Evolutionary conservation across 1,284 basidiomycete genomes (phyloP), one percentile per base, ranked within the genome.

Genomic region (Farysia itapuensis): DNA sequence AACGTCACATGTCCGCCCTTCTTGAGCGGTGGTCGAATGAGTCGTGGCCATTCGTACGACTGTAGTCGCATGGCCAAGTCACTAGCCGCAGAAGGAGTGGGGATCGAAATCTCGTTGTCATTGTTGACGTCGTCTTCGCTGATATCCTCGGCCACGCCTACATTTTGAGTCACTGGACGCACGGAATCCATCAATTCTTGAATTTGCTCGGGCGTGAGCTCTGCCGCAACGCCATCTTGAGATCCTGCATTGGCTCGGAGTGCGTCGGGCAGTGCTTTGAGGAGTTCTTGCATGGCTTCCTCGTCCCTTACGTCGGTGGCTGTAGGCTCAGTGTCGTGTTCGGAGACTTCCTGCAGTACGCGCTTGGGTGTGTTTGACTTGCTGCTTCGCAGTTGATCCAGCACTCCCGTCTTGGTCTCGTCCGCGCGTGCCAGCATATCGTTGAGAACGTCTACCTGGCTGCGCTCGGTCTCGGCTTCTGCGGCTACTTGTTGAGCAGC

Each of bases 1-100:
- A 98, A 80, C 42, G 94, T 88, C 50, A 97, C 84, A 77, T 98
- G 94, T 0, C 94, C 94, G 57, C 86, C 89, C 52, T 86, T 85
- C 78, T 96, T 97, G 67, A 96, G 74, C 13, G 94, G 93, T 16
- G 91, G 85, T 64, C 88, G 88, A 32, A 97, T 83, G 24, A 98
- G 82, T 39, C 95, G 84, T 24, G 94, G 90, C 94, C 94, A 97
- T 3, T 42, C 22, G 35, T 56, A 66, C 2, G 69, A 63, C 29
- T 68, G 64, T 5, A 69, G 38, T 14, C 58, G 44, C 58, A 67
- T 65, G 14, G 63, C 66, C 9, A 53, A 43, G n/a, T 63, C 45
- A 21, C 45, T 40, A 11, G 26, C 32, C 0, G 29, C 24, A 2
- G 47, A 35, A 1, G 49, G 50, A 6, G 34, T 21, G 4, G 37